Evolutionary conservation across 805 yeast genomes (phyloP).

Genomic region (Candida koratica): DNA sequence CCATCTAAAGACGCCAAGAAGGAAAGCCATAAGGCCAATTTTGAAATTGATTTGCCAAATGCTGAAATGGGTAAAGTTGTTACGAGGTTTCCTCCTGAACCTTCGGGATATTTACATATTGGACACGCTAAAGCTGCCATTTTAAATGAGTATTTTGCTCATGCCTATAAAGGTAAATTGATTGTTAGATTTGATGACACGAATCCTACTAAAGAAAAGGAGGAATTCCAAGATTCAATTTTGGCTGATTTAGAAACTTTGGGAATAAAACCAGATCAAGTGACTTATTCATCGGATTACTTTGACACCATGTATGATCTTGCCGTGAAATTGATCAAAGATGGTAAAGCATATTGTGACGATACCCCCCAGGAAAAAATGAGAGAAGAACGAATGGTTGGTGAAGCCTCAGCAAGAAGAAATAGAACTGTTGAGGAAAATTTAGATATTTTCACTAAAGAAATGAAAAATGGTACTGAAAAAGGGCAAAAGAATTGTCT

Average conservation of each 20-base stretch:
- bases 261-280: conserved; percentile 87
- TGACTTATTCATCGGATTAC: conserved; percentile 91
- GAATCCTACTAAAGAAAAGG: conserved; percentile 94
- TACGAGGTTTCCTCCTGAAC: conserved; percentile 99
- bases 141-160: conserved; percentile 93
- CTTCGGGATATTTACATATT: conserved; percentile 97
- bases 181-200: conserved; percentile 98
- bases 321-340: conserved; percentile 84
- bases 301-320: conserved; percentile 86
- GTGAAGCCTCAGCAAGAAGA: conserved; percentile 88
- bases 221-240: conserved; percentile 90
- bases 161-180: conserved; percentile 91
- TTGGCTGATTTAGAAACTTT: conserved; percentile 85
- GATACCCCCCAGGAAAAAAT: conserved; percentile 90
- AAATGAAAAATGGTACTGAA: conserved; percentile 92
- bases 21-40: conserved; percentile 90
- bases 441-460: conserved; percentile 77
- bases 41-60: conserved; percentile 86
- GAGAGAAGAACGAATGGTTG: conserved; percentile 99
- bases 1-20: conserved; percentile 55
- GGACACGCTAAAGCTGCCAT: conserved; percentile 99
- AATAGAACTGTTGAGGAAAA: conserved; percentile 92
- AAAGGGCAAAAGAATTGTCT: conserved; percentile 88
- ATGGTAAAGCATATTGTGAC: conserved; percentile 96
- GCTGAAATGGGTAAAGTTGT: conserved; percentile 95